Evolutionary conservation across 164 flowering plant genomes (phyloP), one percentile per base, ranked within the genome.

Genomic region (Vitis vinifera): DNA sequence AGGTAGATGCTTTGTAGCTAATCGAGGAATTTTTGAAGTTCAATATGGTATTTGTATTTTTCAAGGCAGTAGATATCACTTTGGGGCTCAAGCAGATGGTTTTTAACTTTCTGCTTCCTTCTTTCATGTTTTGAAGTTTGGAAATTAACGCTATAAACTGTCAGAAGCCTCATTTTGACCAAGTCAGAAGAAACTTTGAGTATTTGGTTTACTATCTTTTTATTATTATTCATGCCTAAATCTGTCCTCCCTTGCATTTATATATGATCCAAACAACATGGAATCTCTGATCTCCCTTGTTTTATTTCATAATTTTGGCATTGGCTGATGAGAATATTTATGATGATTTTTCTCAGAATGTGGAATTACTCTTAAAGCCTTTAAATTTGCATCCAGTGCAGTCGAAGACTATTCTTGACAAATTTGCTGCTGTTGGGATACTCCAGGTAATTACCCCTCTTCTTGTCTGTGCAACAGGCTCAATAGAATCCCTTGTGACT

Each of bases 391-490:
- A 79, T 68, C 95, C 88, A 8, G 85, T 85, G 52, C 74, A 67
- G 16, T 17, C 77, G 1, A 94, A 94, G 78, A 84, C 88, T 6
- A 80, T 85, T 4, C 0, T 80, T 14, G 99, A 94, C 82, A 94
- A 94, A 77, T 90, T 90, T 90, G 97, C 98, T 57, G 99, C 99
- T 59, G 96, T 93, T 27, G 90, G 85, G 15, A 95, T 95, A 80
- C 90, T 95, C 59, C 99, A 95, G 93, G 99, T 92, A 80, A 70
- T 51, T 10, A 10, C 57, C 9, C 51, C 66, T 65, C 37, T 56
- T 57, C 3, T 68, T 15, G 9, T 60, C 14, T 58, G 14, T 47
- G 15, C 3, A 19, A 37, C 44, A 37, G 44, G 44, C 44, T 37
- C 44, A 37, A 37, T 4, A 37, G 44, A 37, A 15, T 37, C 9